Percentiles rank a stretch among this genome's conserved stretches.
Evolutionary conservation across 495 filamentous ascomycete species (phyloP).

Genomic region (Lasiosphaeris hirsuta): DNA sequence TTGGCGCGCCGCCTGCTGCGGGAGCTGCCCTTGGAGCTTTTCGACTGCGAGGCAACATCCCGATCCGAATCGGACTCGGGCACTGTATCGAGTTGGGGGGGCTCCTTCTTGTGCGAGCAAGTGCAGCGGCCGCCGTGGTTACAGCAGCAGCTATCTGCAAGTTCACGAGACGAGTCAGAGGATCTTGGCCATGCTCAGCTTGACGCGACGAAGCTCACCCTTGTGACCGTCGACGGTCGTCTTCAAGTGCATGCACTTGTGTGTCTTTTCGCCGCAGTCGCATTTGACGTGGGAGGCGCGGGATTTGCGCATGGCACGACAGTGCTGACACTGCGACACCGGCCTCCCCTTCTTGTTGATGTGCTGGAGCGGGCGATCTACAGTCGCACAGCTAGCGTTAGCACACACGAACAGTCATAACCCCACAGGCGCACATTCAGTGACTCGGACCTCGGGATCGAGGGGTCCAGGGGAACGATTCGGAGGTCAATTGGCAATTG

Average conservation of each 20-base stretch:
- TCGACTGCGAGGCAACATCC: slow-evolving; percentile 41
- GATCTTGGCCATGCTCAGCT: slow-evolving; percentile 34
- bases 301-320: slow-evolving; percentile 94
- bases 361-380: slow-evolving; percentile 89
- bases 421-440: slow-evolving; percentile 11
- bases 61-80: slow-evolving; percentile 59
- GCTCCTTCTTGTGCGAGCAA: slow-evolving; percentile 89
- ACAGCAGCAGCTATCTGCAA: slow-evolving; percentile 80
- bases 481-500: slow-evolving; percentile 13
- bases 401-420: slow-evolving; percentile 9
- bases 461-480: background rate
- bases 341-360: slow-evolving; percentile 99
- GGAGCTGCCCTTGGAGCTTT: slow-evolving; percentile 53
- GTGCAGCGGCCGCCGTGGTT: slow-evolving; percentile 87
- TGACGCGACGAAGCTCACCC: slow-evolving; percentile 45
- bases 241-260: slow-evolving; percentile 64
- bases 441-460: background rate
- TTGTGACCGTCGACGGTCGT: slow-evolving; percentile 52
- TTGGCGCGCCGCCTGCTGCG: slow-evolving; percentile 61
- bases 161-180: slow-evolving; percentile 48
- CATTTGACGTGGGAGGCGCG: slow-evolving; percentile 93
- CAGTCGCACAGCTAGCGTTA: slow-evolving; percentile 23
- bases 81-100: slow-evolving; percentile 66
- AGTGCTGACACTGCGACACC: slow-evolving; percentile 97
- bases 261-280: slow-evolving; percentile 91